These are phyloP conservation scores for Schwanniomyces polymorphus DNA, from an alignment of 805 yeast genomes.

Conservation along the genomic window DNA sequence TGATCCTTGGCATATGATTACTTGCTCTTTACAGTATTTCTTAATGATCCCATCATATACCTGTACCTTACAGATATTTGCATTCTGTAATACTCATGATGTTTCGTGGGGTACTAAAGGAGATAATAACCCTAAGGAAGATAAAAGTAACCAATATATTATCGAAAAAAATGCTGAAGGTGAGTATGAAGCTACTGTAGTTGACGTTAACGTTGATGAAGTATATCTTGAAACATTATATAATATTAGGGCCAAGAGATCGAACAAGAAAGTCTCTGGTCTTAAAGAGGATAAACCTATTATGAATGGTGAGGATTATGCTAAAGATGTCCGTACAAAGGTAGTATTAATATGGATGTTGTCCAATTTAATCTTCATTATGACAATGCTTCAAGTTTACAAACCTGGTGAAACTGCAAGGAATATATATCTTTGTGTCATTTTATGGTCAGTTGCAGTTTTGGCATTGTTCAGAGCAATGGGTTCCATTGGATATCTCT, in stretches of 20 bases:
- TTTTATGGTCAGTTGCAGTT: conserved; percentile 90
- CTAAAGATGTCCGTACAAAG: conserved; percentile 90
- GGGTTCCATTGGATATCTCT: conserved; percentile 75
- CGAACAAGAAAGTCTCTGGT: conserved; percentile 48
- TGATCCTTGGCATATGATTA: conserved; percentile 95
- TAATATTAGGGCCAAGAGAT: conserved; percentile 70
- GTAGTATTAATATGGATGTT: conserved; percentile 96
- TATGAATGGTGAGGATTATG: conserved; percentile 73
- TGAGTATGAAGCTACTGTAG: conserved; percentile 73
- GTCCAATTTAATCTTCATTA: conserved; percentile 73
- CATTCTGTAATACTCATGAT: conserved; percentile 97
- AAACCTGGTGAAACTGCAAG: conserved; percentile 54
- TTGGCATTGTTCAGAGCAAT: conserved; percentile 78
- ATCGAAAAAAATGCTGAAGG: conserved; percentile 80
- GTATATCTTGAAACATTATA: conserved; percentile 75
- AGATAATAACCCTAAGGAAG: conserved; percentile 65
- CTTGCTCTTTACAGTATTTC: conserved; percentile 87
- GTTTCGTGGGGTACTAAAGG: conserved; percentile 99
- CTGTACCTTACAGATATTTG: conserved; percentile 90
- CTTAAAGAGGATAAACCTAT: conserved; percentile 27
- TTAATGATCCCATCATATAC: conserved; percentile 88
- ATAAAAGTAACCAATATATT: conserved; percentile 76
- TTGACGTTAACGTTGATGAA: conserved; percentile 82
- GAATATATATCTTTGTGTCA: conserved; percentile 78
- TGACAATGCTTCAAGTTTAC: conserved; percentile 86